phyloP scores from a whole-genome alignment of 1,284 basidiomycete species.

The Naganishia sp. region DNA sequence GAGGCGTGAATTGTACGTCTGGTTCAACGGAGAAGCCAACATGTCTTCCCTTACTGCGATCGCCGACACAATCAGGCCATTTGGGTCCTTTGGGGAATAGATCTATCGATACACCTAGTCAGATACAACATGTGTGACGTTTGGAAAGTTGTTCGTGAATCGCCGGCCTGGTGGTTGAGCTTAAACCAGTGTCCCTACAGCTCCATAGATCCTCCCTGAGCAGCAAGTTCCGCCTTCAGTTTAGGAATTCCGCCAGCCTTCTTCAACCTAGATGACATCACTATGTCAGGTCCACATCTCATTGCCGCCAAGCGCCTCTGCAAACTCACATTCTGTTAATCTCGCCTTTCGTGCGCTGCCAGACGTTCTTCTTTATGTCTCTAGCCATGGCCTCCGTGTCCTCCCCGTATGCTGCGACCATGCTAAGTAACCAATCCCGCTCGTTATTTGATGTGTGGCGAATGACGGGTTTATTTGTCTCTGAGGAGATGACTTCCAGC shows the following conservation, averaged over 20 bases:
- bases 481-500: slow-evolving; percentile 47
- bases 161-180: not conserved
- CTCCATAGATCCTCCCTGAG: slow-evolving; percentile 25
- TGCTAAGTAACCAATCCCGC: slow-evolving; percentile 64
- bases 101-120: slow-evolving; percentile 7
- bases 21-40: too few relatives aligned
- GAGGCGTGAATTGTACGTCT: too few relatives aligned
- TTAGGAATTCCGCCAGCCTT: slow-evolving; percentile 33
- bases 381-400: slow-evolving; percentile 76
- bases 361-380: slow-evolving; percentile 76
- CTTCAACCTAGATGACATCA: slow-evolving; percentile 17
- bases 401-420: slow-evolving; percentile 71
- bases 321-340: slow-evolving; percentile 57
- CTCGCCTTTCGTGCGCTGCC: slow-evolving; percentile 85
- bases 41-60: too few relatives aligned
- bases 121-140: not conserved
- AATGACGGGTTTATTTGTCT: slow-evolving; percentile 51
- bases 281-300: not conserved
- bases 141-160: not conserved
- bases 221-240: slow-evolving; percentile 9
- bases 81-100: too few relatives aligned
- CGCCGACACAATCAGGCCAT: too few relatives aligned
- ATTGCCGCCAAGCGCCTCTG: not conserved
- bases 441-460: slow-evolving; percentile 74
- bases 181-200: not conserved